Evolutionary conservation across 108 stramenopile species (phyloP).

Genomic region (Cylindrotheca closterium): DNA sequence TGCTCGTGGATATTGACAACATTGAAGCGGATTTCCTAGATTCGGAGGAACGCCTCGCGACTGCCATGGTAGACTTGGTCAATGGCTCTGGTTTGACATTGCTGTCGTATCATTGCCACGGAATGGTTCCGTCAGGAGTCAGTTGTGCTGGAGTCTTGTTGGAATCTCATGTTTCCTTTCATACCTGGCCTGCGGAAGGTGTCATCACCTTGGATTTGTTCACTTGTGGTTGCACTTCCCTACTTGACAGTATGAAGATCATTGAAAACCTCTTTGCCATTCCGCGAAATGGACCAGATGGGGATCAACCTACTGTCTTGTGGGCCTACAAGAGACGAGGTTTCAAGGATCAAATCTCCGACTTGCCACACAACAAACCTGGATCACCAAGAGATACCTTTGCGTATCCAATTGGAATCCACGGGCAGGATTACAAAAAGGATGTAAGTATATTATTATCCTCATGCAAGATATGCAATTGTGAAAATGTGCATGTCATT

Average conservation of each 20-base stretch:
- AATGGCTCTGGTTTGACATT: conserved; percentile 55
- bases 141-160: conserved; percentile 63
- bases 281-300: conserved; percentile 24
- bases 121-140: conserved; percentile 56
- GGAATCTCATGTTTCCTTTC: conserved; percentile 69
- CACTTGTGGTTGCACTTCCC: conserved; percentile 56
- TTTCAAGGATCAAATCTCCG: conserved; percentile 43
- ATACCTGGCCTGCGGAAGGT: conserved; percentile 75
- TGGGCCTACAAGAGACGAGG: conserved; percentile 71
- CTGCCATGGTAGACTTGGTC: conserved; percentile 65
- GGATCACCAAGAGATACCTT: conserved; percentile 44
- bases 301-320: conserved; percentile 22
- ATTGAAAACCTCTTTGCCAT: conserved; percentile 60
- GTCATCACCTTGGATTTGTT: conserved; percentile 73
- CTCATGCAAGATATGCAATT: conserved; percentile 2
- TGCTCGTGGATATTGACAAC: conserved; percentile 68
- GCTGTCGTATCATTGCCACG: conserved; percentile 79
- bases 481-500: too few species aligned
- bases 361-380: conserved; percentile 13
- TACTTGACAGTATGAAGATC: conserved; percentile 40
- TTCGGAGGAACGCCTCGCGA: conserved; percentile 59
- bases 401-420: conserved; percentile 58
- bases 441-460: conserved; percentile 23
- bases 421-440: conserved; percentile 56
- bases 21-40: conserved; percentile 58